Base-by-base conservation (phyloP, 805 yeast genomes). In the Saccharomyces paradoxus region DNA sequence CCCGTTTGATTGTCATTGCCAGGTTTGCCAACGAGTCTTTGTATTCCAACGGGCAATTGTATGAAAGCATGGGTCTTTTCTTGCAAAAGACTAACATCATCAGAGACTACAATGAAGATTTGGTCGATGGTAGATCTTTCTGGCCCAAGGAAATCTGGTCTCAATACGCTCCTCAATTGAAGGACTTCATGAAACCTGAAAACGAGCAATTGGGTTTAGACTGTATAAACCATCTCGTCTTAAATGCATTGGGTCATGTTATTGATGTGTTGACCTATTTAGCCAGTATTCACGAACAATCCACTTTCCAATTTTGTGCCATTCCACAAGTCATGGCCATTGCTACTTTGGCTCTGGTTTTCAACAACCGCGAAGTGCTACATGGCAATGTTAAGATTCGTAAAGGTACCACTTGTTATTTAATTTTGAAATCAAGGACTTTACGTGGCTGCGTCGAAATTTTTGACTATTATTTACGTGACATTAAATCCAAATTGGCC, bases 261-360 rank as follows among this genome's bases (percentile, higher is more conserved):
- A 80, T 80, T 52, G 94, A 89, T 64, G 86, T 83, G 30, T 77
- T 94, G 62, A 79, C 79, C 51, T 94, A 87, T 69, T 77, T 94
- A 54, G 80, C 92, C 17, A 76, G 83, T 57, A 80, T 94, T 50
- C 79, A 80, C 56, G 99, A 94, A 67, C 87, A 86, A 56, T 82
- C 96, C 1, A 74, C 85, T 50, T 94, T 89, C 76, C 86, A 84
- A 63, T 94, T 94, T 76, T 91, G 97, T 75, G 89, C 97, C 10
- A 94, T 94, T 67, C 99, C 99, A 21, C 99, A 94, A 74, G 97
- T 92, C 21, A 94, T 94, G 99, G 97, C 98, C 41, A 87, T 94
- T 69, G 97, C 99, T 14, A 89, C 98, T 1, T 78, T 94, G 62
- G 89, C 92, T 24, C 76, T 84, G 52, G 86, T 94, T 32, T 91